Percentiles rank a stretch among this genome's conserved stretches.
These are phyloP conservation scores for Kluyveromyces marxianus DNA, from an alignment of 1,139 yeast species.

Conservation along the genomic window DNA sequence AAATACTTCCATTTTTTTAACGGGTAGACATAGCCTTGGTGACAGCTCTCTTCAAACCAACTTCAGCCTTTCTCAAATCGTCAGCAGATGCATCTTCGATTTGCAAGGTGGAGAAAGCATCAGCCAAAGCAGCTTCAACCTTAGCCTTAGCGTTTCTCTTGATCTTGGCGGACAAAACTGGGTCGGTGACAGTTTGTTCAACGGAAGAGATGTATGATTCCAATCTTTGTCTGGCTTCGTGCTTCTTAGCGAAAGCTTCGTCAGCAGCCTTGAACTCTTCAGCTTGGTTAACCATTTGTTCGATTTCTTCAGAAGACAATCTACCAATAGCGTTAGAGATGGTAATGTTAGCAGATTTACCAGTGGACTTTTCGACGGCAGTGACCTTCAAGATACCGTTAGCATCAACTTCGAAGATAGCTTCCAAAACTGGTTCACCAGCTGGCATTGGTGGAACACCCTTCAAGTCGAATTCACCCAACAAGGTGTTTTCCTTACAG, in stretches of 20 bases:
- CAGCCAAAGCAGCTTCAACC: conserved; percentile 97
- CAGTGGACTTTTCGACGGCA: conserved; percentile 98
- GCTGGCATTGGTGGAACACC: conserved; percentile 99
- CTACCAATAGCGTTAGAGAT: conserved; percentile 99
- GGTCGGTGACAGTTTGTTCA: conserved; percentile 96
- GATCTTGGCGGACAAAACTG: conserved; percentile 95
- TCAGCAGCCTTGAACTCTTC: conserved; percentile 98
- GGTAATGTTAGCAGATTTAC: conserved; percentile 98
- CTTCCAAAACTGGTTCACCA: conserved; percentile 99
- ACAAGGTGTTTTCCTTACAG: conserved; percentile 98
- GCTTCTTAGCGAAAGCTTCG: conserved; percentile 99
- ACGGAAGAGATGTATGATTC: conserved; percentile 98
- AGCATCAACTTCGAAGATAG: conserved; percentile 98
- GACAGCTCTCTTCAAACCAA: conserved; percentile 97
- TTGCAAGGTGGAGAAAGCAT: conserved; percentile 97
- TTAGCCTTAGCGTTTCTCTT: conserved; percentile 97
- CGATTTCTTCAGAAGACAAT: conserved; percentile 95
- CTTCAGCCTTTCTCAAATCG: conserved; percentile 98
- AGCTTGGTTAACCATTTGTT: conserved; percentile 97
- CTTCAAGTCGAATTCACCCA: conserved; percentile 99
- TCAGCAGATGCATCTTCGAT: conserved; percentile 95
- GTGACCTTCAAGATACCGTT: conserved; percentile 99
- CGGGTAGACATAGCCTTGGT: conserved; percentile 99
- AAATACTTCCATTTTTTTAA: conserved; percentile 40
- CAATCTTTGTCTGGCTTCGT: conserved; percentile 98